These are phyloP conservation scores for Wickerhamiella infanticola DNA, from an alignment of 1,139 yeast species.

Conservation along the genomic window DNA sequence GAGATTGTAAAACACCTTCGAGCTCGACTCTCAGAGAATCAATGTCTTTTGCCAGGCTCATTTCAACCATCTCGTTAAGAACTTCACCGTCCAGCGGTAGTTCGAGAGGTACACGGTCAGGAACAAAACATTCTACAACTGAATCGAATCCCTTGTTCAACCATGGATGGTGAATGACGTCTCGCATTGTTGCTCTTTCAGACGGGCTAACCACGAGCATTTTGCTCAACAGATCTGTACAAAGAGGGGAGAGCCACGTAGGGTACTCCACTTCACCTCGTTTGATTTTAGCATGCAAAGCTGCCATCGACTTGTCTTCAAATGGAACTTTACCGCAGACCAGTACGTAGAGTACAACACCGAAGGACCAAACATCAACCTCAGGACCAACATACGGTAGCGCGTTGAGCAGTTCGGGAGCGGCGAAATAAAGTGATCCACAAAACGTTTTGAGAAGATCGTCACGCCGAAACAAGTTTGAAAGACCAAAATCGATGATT, in stretches of 20 bases:
- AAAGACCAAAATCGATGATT: slow-evolving; percentile 89
- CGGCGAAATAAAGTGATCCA: slow-evolving; percentile 95
- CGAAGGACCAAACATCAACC: slow-evolving; percentile 97
- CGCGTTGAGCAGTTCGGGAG: slow-evolving; percentile 89
- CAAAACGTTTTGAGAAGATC: slow-evolving; percentile 80
- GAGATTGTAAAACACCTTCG: slow-evolving; percentile 43
- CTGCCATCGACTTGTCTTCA: slow-evolving; percentile 88
- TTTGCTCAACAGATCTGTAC: slow-evolving; percentile 64
- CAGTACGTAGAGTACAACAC: slow-evolving; percentile 83
- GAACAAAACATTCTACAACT: slow-evolving; percentile 55
- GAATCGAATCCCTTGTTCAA: slow-evolving; percentile 77
- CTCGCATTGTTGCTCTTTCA: slow-evolving; percentile 63
- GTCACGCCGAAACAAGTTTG: slow-evolving; percentile 66
- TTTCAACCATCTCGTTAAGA: slow-evolving; percentile 56
- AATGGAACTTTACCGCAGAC: slow-evolving; percentile 98
- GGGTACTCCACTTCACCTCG: slow-evolving; percentile 91
- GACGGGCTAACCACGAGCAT: slow-evolving; percentile 87
- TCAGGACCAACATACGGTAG: slow-evolving; percentile 92
- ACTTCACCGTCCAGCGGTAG: slow-evolving; percentile 60
- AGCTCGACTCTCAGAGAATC: slow-evolving; percentile 46
- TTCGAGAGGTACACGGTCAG: slow-evolving; percentile 58
- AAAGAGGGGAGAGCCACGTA: slow-evolving; percentile 60
- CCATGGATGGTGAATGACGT: slow-evolving; percentile 87
- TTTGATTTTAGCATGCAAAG: slow-evolving; percentile 86
- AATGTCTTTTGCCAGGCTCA: slow-evolving; percentile 54